These are phyloP conservation scores for Tylopilus cervinicoccineus DNA, from an alignment of 768 basidiomycete species.

Conservation along the genomic window DNA sequence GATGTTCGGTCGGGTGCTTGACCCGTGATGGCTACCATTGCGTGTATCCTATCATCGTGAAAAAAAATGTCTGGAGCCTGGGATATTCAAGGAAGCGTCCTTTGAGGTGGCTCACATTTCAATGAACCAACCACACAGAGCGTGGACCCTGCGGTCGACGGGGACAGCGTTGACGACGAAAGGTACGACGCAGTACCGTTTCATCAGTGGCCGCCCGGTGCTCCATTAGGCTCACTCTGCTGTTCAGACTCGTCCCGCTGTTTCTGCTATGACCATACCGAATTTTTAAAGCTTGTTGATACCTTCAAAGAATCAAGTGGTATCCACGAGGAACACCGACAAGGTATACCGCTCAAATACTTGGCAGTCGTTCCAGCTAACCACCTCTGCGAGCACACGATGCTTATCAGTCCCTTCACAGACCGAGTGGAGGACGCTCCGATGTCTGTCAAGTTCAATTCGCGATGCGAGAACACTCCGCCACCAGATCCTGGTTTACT, in stretches of 20 bases:
- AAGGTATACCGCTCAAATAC: neutral
- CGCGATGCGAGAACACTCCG: too few species aligned
- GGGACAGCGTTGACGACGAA: neutral
- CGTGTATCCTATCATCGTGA: neutral
- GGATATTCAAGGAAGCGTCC: too few species aligned
- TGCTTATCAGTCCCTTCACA: too few species aligned
- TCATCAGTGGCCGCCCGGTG: neutral
- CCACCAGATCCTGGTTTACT: neutral
- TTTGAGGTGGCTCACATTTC: neutral
- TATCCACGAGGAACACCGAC: neutral
- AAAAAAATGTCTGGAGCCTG: neutral
- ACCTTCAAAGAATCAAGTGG: neutral
- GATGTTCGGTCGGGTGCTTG: neutral
- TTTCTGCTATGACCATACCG: neutral
- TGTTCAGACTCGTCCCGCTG: neutral
- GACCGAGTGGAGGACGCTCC: too few species aligned
- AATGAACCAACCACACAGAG: neutral
- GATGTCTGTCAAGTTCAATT: too few species aligned
- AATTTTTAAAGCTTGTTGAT: neutral
- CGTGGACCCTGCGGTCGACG: neutral
- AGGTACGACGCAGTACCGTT: neutral
- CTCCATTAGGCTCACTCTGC: neutral
- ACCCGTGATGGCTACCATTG: neutral
- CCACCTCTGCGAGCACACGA: neutral
- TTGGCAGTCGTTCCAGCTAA: neutral